Percentiles rank a stretch among this genome's conserved stretches.
phyloP scores from a whole-genome alignment of 805 yeast genomes.

The Blastobotrys mokoenaii region DNA sequence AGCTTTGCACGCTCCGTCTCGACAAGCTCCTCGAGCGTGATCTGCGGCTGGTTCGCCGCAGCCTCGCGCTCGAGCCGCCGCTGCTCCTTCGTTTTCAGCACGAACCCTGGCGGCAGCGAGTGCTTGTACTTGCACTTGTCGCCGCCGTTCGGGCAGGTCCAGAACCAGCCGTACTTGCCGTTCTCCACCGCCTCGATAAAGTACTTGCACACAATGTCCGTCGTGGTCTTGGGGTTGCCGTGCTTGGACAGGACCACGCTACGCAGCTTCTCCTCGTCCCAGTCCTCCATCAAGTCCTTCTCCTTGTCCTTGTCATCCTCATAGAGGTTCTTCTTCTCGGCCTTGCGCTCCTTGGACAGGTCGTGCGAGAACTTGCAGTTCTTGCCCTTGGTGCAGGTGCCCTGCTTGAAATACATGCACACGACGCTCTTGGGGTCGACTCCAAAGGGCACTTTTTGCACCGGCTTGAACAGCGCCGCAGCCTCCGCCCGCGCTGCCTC shows the following conservation, averaged over 20 bases:
- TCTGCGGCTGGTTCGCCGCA: conserved; percentile 73
- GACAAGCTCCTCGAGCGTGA: conserved; percentile 90
- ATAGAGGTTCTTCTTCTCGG: conserved; percentile 84
- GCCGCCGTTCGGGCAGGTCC: conserved; percentile 96
- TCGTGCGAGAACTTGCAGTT: conserved; percentile 93
- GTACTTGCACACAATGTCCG: conserved; percentile 88
- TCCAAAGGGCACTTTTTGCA: conserved; percentile 89
- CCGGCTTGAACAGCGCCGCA: conserved; percentile 61
- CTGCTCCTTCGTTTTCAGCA: conserved; percentile 93
- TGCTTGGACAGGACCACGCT: conserved; percentile 83
- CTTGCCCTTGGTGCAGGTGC: conserved; percentile 56
- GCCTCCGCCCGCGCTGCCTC: conserved; percentile 88
- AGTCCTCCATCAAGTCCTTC: conserved; percentile 83
- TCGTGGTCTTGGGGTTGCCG: conserved; percentile 88
- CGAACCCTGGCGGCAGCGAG: conserved; percentile 94
- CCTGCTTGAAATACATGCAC: conserved; percentile 83
- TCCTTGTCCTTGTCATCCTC: conserved; percentile 76
- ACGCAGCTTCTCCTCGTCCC: conserved; percentile 96
- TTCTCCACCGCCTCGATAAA: conserved; percentile 97
- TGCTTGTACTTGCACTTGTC: conserved; percentile 89
- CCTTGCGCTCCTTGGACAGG: conserved; percentile 73
- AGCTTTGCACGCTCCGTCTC: conserved; percentile 86
- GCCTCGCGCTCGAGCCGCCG: conserved; percentile 82
- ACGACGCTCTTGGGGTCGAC: conserved; percentile 93
- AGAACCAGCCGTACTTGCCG: conserved; percentile 98